These are phyloP conservation scores for Russula compacta DNA, from an alignment of 768 basidiomycete genomes.

Conservation along the genomic window DNA sequence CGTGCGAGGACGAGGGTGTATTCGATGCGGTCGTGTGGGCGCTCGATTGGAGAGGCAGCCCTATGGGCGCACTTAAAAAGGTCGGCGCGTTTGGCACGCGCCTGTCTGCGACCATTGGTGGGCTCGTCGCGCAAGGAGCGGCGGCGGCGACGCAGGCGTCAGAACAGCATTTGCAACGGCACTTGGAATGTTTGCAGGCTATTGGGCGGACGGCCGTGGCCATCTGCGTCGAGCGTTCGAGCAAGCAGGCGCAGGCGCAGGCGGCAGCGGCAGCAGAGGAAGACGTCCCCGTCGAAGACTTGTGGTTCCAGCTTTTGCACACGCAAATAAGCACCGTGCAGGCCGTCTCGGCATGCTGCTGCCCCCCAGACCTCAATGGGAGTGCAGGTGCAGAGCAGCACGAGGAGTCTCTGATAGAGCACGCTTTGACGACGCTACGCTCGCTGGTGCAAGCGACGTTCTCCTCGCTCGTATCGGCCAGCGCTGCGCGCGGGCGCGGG, in stretches of 20 bases:
- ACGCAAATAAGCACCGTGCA: slow-evolving; percentile 79
- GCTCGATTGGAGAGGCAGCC: slow-evolving; percentile 52
- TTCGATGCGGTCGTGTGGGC: slow-evolving; percentile 82
- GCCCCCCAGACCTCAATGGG: slow-evolving; percentile 6
- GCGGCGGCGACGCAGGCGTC: not conserved
- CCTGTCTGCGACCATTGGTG: slow-evolving; percentile 38
- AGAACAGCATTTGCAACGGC: slow-evolving; percentile 25
- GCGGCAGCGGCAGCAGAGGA: slow-evolving; percentile 28
- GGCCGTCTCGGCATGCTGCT: slow-evolving; percentile 41
- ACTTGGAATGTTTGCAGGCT: slow-evolving; percentile 42
- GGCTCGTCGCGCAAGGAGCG: slow-evolving; percentile 25
- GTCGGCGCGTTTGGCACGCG: slow-evolving; percentile 49
- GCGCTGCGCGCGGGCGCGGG: slow-evolving; percentile 47
- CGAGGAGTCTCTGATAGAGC: slow-evolving; percentile 3
- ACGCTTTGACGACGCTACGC: slow-evolving; percentile 47
- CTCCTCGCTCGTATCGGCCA: slow-evolving; percentile 72
- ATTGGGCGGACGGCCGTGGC: slow-evolving; percentile 53
- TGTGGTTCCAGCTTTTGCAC: slow-evolving; percentile 82
- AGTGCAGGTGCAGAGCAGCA: slow-evolving; percentile 13
- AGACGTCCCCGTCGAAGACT: slow-evolving; percentile 55
- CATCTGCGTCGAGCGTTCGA: slow-evolving; percentile 64
- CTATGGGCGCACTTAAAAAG: slow-evolving; percentile 56
- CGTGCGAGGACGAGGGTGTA: slow-evolving; percentile 58
- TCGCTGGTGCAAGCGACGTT: slow-evolving; percentile 79
- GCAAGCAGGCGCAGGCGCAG: slow-evolving; percentile 18